phyloP scores from a whole-genome alignment of 140 eudicot genomes.

The Erigeron philadelphicus region DNA sequence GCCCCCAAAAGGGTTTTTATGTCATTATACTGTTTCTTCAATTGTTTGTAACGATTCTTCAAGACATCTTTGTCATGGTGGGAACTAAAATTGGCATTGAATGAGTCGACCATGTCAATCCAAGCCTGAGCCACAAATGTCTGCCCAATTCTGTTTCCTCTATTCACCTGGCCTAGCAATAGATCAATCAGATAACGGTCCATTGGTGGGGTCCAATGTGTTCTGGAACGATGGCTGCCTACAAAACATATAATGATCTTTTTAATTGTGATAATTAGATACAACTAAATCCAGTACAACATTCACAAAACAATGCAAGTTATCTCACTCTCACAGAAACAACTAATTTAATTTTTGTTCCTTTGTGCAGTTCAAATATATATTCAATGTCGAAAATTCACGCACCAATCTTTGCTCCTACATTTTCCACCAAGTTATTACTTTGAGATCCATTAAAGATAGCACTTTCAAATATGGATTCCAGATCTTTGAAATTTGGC shows the following conservation, averaged over 20 bases:
- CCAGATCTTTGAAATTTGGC: slow-evolving; percentile 43
- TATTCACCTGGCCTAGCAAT: slow-evolving; percentile 39
- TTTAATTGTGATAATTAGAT: too few species aligned
- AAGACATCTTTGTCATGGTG: slow-evolving; percentile 50
- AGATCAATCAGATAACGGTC: slow-evolving; percentile 44
- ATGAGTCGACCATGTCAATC: slow-evolving; percentile 45
- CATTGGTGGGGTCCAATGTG: slow-evolving; percentile 67
- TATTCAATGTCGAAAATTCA: not conserved
- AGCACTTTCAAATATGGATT: slow-evolving; percentile 38
- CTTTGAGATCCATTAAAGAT: slow-evolving; percentile 17
- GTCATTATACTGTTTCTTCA: slow-evolving; percentile 48
- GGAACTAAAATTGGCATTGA: slow-evolving; percentile 41
- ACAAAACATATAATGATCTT: not conserved
- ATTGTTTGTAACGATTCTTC: slow-evolving; percentile 59
- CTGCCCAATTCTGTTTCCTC: slow-evolving; percentile 53
- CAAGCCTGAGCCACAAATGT: slow-evolving; percentile 53
- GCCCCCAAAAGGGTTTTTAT: slow-evolving; percentile 38
- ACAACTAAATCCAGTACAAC: too few species aligned
- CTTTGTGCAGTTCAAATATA: too few species aligned
- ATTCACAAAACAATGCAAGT: too few species aligned
- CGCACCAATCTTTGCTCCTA: slow-evolving; percentile 40
- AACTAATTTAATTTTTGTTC: too few species aligned
- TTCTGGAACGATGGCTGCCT: slow-evolving; percentile 52
- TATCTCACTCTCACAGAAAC: too few species aligned
- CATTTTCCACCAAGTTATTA: slow-evolving; percentile 33